Evolutionary conservation across 306 rosid species (phyloP).

Genomic region (Gillenia trifoliata): DNA sequence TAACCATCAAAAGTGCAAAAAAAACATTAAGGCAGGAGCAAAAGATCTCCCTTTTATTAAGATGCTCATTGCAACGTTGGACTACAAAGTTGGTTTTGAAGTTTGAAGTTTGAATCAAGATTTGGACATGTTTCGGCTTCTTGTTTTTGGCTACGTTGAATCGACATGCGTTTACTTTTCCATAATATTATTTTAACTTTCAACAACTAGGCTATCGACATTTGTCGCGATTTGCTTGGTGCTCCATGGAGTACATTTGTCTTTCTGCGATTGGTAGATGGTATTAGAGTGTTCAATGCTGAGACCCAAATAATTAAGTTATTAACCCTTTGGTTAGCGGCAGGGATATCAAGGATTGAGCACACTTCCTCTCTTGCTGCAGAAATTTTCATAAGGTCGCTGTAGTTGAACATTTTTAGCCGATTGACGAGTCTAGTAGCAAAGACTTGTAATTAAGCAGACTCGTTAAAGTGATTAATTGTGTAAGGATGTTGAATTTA

Average conservation of each 20-base stretch:
- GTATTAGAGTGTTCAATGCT: too few relatives aligned
- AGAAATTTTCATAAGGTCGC: too few relatives aligned
- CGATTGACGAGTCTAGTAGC: too few relatives aligned
- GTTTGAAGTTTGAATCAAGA: neutral
- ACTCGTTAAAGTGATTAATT: too few relatives aligned
- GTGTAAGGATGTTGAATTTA: too few relatives aligned
- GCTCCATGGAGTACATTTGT: neutral
- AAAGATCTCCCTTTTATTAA: neutral
- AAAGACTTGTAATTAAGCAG: too few relatives aligned
- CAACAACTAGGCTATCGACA: neutral
- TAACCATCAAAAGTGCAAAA: neutral
- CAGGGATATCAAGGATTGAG: too few relatives aligned
- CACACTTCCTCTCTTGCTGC: too few relatives aligned
- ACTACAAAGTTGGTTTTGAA: neutral
- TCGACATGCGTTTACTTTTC: conserved; percentile 15
- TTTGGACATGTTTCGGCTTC: neutral
- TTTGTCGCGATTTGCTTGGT: neutral
- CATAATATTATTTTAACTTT: neutral
- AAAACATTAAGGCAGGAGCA: neutral
- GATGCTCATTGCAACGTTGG: neutral
- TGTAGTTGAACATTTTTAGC: too few relatives aligned
- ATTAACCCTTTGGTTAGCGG: too few relatives aligned
- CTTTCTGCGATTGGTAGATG: too few relatives aligned
- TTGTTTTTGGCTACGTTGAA: neutral
- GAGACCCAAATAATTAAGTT: too few relatives aligned